phyloP scores from a whole-genome alignment of 2,329 filamentous ascomycete species.

The Podosphaera xanthii region DNA sequence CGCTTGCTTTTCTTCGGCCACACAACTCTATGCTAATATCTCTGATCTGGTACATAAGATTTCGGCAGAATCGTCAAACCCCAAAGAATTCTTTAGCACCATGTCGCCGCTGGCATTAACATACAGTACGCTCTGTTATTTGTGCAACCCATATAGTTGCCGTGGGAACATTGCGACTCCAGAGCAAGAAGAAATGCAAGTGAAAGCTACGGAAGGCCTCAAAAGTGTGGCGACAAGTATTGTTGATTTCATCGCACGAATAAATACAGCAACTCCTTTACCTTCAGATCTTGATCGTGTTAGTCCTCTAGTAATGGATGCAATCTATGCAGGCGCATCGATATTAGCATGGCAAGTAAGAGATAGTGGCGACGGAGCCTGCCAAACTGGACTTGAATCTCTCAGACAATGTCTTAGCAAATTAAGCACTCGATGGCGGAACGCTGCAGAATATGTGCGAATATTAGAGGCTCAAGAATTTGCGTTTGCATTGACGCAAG shows the following conservation, averaged over 20 bases:
- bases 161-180: conserved; percentile 4
- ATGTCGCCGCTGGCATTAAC: conserved; percentile 12
- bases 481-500: conserved; percentile 7
- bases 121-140: conserved; percentile 14
- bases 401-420: conserved; percentile 14
- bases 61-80: conserved; percentile 9
- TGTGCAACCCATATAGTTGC: conserved; percentile 19
- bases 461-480: conserved; percentile 19
- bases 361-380: conserved; percentile 17
- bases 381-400: conserved; percentile 14
- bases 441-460: conserved; percentile 18
- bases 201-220: conserved; percentile 16
- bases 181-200: conserved; percentile 16
- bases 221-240: conserved; percentile 14
- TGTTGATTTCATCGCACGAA: conserved; percentile 13
- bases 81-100: conserved; percentile 10
- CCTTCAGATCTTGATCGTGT: conserved; percentile 13
- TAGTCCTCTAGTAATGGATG: conserved; percentile 19
- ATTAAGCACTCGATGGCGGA: conserved; percentile 17
- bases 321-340: conserved; percentile 18
- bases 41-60: conserved; percentile 10
- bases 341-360: conserved; percentile 19
- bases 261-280: conserved; percentile 7
- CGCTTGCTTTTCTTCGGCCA: conserved; percentile 8
- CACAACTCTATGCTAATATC: conserved; percentile 11